phyloP scores from a whole-genome alignment of 306 rosid species.

The Senna tora region DNA sequence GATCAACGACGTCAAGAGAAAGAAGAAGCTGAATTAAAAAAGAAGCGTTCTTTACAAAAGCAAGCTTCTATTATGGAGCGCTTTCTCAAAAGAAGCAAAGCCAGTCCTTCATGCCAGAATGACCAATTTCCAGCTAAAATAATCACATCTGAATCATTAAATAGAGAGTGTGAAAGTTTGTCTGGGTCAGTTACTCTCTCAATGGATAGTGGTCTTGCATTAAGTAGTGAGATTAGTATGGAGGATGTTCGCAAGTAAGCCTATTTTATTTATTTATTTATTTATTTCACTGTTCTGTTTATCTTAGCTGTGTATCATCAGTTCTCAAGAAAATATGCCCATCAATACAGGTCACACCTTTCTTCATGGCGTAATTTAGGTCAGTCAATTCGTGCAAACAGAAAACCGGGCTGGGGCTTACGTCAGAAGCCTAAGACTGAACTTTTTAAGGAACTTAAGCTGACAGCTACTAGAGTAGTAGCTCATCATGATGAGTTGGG shows the following conservation, averaged over 20 bases:
- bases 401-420: slow-evolving; percentile 74
- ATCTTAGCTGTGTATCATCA: neutral
- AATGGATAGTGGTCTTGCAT: slow-evolving; percentile 73
- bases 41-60: slow-evolving; percentile 65
- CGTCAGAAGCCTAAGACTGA: slow-evolving; percentile 75
- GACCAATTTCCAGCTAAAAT: slow-evolving; percentile 49
- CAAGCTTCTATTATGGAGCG: slow-evolving; percentile 93
- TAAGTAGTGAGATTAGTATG: slow-evolving; percentile 44
- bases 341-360: slow-evolving; percentile 65
- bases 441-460: slow-evolving; percentile 73
- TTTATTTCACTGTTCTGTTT: slow-evolving; percentile 24
- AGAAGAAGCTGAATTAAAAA: slow-evolving; percentile 77
- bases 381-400: slow-evolving; percentile 57
- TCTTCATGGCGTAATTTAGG: slow-evolving; percentile 69
- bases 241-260: slow-evolving; percentile 68
- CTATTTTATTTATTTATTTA: neutral
- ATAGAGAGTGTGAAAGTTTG: slow-evolving; percentile 44
- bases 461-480: slow-evolving; percentile 54
- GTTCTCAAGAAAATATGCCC: slow-evolving; percentile 22
- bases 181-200: slow-evolving; percentile 58
- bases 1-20: slow-evolving; percentile 73
- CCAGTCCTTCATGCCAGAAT: slow-evolving; percentile 39
- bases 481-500: slow-evolving; percentile 57
- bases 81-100: slow-evolving; percentile 71
- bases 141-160: slow-evolving; percentile 38